Evolutionary conservation across 257 asterid genomes (phyloP), one percentile per base, ranked within the genome.

Genomic region (Lithospermum erythrorhizon): DNA sequence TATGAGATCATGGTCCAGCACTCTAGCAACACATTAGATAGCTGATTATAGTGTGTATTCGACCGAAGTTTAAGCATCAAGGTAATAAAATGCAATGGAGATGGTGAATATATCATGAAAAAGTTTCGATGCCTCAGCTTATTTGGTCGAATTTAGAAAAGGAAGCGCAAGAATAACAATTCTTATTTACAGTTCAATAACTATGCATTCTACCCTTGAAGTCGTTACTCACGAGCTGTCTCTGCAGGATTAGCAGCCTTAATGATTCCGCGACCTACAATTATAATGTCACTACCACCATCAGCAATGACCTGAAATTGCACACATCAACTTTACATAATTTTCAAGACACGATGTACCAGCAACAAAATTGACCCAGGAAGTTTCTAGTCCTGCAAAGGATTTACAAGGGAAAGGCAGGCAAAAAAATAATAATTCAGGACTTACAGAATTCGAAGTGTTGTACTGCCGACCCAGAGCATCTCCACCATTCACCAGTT

Each of bases 171-270:
- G 5, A 23, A 22, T n/a, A 56, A 3, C 21, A 1, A 8, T 21
- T 20, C 55, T 68, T 72, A 82, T 76, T 72, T 79, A 85, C 95
- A 82, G 61, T 73, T 81, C 9, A 61, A 59, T 62, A 79, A 73
- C 72, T 91, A 88, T 9, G 98, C 95, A 61, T 88, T 81, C 98
- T 95, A 91, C 63, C 97, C 98, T 80, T 86, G 95, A 54, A 81
- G 80, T 70, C 95, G 76, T 70, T 91, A 91, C 55, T 86, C 90
- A 61, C 82, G 80, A 45, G 98, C 98, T 53, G 83, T 87, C 75
- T 82, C 95, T 3, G 82, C 84, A 5, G 97, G 97, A 66, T 84
- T 67, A 53, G 83, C 75, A 0, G 98, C 94, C 74, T 84, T 88
- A 19, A 91, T 88, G 37, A 91, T 86, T 66, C 98, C 98, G 58